Evolutionary conservation across 2,329 filamentous ascomycete genomes (phyloP).

Genomic region (Apiospora sp.): DNA sequence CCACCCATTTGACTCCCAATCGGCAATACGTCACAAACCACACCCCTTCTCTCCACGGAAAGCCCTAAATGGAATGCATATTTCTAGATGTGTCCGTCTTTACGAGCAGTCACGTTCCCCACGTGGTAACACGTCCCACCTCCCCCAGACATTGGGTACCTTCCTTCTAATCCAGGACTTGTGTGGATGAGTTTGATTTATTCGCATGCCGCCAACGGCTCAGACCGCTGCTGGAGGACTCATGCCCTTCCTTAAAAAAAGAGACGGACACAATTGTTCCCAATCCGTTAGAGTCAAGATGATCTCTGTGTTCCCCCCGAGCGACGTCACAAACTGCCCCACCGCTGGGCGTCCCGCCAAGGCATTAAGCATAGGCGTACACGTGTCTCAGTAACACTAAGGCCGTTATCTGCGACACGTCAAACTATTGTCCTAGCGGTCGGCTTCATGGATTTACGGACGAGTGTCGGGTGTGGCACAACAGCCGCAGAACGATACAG

Average conservation of each 20-base stretch:
- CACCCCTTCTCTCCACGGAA: too few species aligned
- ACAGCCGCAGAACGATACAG: not conserved
- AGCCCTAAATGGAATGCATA: too few species aligned
- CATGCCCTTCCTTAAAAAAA: too few species aligned
- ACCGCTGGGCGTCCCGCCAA: not conserved
- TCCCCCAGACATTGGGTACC: not conserved
- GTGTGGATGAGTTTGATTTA: not conserved
- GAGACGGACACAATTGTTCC: too few species aligned
- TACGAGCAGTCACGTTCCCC: slow-evolving; percentile 13
- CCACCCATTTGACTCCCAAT: too few species aligned
- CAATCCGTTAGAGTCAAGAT: not conserved
- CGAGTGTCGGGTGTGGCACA: slow-evolving; percentile 24
- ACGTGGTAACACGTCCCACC: slow-evolving; percentile 1
- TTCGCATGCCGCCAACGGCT: not conserved
- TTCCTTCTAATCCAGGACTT: not conserved
- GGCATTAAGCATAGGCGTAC: not conserved
- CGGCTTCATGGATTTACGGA: slow-evolving; percentile 22
- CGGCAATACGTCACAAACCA: too few species aligned
- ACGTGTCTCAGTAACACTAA: slow-evolving; percentile 21
- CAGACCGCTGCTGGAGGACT: not conserved
- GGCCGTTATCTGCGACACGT: slow-evolving; percentile 16
- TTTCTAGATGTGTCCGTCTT: not conserved
- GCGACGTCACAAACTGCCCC: not conserved
- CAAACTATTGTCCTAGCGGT: not conserved
- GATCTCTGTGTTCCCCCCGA: not conserved